Evolutionary conservation across 495 filamentous ascomycete species (phyloP).

Genomic region (Talaromyces stipitatus): DNA sequence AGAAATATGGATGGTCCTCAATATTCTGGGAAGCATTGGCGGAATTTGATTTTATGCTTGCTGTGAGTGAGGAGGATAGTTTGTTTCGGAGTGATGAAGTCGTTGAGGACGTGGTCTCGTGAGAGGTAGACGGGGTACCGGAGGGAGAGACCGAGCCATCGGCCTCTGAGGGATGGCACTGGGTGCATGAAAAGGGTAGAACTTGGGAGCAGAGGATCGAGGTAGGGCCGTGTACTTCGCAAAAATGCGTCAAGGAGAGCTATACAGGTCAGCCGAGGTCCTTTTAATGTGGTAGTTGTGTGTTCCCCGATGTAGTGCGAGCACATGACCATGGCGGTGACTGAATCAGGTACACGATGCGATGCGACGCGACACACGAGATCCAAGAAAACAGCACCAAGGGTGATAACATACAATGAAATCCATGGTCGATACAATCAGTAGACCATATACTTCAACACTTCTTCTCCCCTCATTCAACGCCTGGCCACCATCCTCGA

Average conservation of each 20-base stretch:
- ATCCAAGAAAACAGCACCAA: neutral
- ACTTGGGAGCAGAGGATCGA: conserved; percentile 93
- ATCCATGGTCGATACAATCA: conserved; percentile 34
- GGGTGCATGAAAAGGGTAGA: conserved; percentile 65
- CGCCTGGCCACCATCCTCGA: neutral
- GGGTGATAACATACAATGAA: conserved; percentile 34
- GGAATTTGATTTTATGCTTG: conserved; percentile 3
- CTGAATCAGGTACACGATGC: neutral
- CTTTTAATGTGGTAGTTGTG: neutral
- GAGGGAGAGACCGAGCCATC: conserved; percentile 20
- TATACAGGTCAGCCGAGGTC: conserved; percentile 22
- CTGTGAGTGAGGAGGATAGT: conserved; percentile 3
- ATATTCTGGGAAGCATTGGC: conserved; percentile 26
- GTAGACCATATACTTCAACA: conserved; percentile 3
- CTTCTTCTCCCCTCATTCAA: conserved; percentile 13
- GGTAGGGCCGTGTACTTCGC: conserved; percentile 90
- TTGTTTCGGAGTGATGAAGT: conserved; percentile 10
- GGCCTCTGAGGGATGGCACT: conserved; percentile 49
- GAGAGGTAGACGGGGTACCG: conserved; percentile 24
- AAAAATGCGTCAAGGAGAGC: conserved; percentile 95
- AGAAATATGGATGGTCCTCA: conserved; percentile 39
- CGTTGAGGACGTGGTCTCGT: conserved; percentile 13
- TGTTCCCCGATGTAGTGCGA: no score
- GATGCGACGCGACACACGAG: conserved; percentile 1
- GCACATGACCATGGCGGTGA: no score